Percentiles rank a stretch among this genome's conserved stretches.
Conservation (phyloP, 176 grass and related monocot species). For the Avena atlantica region DNA sequence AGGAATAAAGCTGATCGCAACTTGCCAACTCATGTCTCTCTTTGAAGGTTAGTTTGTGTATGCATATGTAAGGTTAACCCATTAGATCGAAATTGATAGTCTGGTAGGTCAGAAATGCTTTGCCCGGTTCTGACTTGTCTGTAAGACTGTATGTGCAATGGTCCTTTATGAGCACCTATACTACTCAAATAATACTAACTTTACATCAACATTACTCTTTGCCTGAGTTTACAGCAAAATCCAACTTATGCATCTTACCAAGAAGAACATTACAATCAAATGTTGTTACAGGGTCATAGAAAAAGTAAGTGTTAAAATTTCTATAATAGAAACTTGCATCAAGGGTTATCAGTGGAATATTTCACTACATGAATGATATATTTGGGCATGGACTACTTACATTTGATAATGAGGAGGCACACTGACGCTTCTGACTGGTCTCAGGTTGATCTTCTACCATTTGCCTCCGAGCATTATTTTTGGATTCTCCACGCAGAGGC, state of each 20-base stretch:
- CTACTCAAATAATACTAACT: neutral
- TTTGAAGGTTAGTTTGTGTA: neutral
- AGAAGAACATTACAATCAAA: neutral
- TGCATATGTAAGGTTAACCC: neutral
- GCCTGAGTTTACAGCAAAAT: neutral
- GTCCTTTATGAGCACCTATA: neutral
- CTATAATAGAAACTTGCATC: neutral
- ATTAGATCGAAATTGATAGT: neutral
- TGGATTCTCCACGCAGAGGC: neutral
- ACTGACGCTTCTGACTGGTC: neutral
- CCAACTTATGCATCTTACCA: neutral
- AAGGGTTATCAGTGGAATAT: neutral
- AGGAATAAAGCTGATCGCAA: neutral
- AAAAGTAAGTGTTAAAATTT: neutral
- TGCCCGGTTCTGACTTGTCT: neutral
- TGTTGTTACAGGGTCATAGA: neutral
- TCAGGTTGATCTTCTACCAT: neutral
- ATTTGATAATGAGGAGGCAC: conserved; percentile 1
- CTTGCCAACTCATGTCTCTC: neutral
- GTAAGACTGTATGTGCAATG: neutral
- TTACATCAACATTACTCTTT: neutral
- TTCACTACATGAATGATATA: neutral
- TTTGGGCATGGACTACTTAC: neutral
- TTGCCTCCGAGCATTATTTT: neutral
- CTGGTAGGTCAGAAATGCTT: neutral